Evolutionary conservation across 805 yeast genomes (phyloP), one percentile per base, ranked within the genome.

Genomic region (Candida ipomoeae): DNA sequence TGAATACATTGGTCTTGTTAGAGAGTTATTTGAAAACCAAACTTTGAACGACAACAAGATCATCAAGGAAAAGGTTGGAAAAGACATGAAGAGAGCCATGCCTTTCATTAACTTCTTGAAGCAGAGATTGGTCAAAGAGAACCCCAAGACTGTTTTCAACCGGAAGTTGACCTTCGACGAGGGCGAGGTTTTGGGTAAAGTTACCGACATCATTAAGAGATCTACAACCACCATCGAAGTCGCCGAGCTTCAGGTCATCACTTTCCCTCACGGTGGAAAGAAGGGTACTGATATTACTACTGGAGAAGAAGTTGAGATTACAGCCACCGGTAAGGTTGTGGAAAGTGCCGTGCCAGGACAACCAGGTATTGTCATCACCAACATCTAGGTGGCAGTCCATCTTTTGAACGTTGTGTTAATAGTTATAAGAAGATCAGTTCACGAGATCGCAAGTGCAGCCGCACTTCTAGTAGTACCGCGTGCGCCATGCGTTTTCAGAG

Each of bases 71-170:
- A 81, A 75, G 65, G 83, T 87, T 53, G 88, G 88, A 57, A 85
- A 84, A 68, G 98, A 94, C 63, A 88, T 91, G 87, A 94, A 94
- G 80, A 85, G 95, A 61, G 97, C 96, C 53, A 94, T 94, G 98
- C 98, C 98, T 52, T 92, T 91, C 69, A 90, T 94, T 54, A 84
- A 92, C 56, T 74, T 82, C 60, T 75, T 94, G 68, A 91, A 94
- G 71, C 88, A 85, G 65, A 83, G 96, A 73, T 77, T 94, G 58
- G 71, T 77, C 37, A 70, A 70, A 47, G 95, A 87, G 64, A 70
- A 84, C 31, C 84, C 96, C 17, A 82, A 80, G 48, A 80, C 80
- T 47, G 96, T 94, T 23, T 89, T 94, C 78, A 85, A 90, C 78
- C 83, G 98, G 74, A 86, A 91, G 70, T 81, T 92, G 58, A 78